phyloP scores from a whole-genome alignment of 768 basidiomycete species.

The Leucogyrophana mollusca region DNA sequence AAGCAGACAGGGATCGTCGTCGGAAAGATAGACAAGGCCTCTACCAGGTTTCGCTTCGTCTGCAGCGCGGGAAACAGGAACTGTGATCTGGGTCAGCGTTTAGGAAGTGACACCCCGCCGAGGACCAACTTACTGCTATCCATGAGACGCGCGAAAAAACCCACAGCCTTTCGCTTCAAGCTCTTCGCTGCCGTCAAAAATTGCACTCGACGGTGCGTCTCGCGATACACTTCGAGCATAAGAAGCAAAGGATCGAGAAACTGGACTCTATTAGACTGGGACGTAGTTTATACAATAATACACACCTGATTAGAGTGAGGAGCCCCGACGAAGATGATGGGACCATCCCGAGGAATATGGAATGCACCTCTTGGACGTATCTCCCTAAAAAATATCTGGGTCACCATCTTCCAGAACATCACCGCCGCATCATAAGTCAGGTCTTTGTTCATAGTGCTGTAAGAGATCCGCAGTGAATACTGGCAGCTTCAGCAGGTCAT shows the following conservation, averaged over 20 bases:
- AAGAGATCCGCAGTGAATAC: too few species aligned
- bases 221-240: slow-evolving; percentile 80
- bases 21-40: slow-evolving; percentile 70
- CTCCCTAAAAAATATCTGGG: slow-evolving; percentile 95
- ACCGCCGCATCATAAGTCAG: slow-evolving; percentile 70
- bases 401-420: slow-evolving; percentile 81
- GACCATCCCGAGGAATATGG: slow-evolving; percentile 88
- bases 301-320: slow-evolving; percentile 89
- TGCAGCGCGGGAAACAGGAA: slow-evolving; percentile 90
- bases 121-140: slow-evolving; percentile 66
- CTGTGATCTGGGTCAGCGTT: slow-evolving; percentile 39
- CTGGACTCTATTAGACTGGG: slow-evolving; percentile 37
- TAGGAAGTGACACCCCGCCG: neutral
- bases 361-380: slow-evolving; percentile 91
- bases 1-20: slow-evolving; percentile 77
- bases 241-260: slow-evolving; percentile 91
- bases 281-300: slow-evolving; percentile 10
- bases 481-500: too few species aligned
- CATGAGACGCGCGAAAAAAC: slow-evolving; percentile 80
- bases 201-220: slow-evolving; percentile 77
- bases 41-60: slow-evolving; percentile 78
- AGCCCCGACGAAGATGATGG: slow-evolving; percentile 90
- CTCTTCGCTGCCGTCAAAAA: slow-evolving; percentile 91
- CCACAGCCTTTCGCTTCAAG: slow-evolving; percentile 76
- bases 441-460: too few species aligned